Evolutionary conservation across 1,284 basidiomycete species (phyloP).

Genomic region (Ustilago tritici): DNA sequence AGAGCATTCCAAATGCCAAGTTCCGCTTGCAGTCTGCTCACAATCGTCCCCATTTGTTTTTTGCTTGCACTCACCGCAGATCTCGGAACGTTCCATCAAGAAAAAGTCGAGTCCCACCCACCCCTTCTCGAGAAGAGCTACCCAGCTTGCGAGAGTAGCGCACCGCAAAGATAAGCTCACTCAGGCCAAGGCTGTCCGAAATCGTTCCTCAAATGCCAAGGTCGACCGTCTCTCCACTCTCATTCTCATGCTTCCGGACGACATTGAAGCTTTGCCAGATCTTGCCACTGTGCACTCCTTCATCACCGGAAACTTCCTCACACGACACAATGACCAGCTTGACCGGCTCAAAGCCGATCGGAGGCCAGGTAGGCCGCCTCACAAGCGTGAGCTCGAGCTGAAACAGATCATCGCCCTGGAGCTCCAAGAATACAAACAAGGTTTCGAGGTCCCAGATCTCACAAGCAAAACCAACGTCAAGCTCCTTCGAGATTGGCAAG

Average conservation of each 20-base stretch:
- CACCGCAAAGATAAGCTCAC: conserved; percentile 57
- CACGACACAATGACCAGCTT: conserved; percentile 61
- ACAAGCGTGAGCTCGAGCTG: conserved; percentile 59
- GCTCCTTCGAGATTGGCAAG: conserved; percentile 65
- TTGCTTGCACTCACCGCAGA: conserved; percentile 15
- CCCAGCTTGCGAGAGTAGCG: conserved; percentile 60
- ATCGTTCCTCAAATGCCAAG: conserved; percentile 49
- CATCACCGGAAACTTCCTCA: conserved; percentile 55
- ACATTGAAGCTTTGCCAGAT: conserved; percentile 56
- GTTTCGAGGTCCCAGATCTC: conserved; percentile 66
- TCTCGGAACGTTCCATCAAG: conserved; percentile 65
- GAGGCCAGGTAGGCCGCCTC: conserved; percentile 59
- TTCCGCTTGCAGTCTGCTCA: background rate
- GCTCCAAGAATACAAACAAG: conserved; percentile 58
- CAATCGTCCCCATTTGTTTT: too few relatives aligned
- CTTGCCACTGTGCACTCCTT: conserved; percentile 61
- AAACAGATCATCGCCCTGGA: conserved; percentile 54
- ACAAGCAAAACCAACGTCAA: conserved; percentile 59
- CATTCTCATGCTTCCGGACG: conserved; percentile 62
- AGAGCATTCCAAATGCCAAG: too few relatives aligned
- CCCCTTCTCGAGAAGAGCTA: conserved; percentile 63
- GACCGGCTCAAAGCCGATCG: conserved; percentile 45
- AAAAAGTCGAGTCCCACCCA: conserved; percentile 66
- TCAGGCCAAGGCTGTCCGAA: conserved; percentile 42
- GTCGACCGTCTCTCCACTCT: conserved; percentile 65